A percentile compares a stretch with the other conserved stretches of the same genome.
Conservation (phyloP, 345 rosid genomes). For the Eucalyptus sideroxylon region DNA sequence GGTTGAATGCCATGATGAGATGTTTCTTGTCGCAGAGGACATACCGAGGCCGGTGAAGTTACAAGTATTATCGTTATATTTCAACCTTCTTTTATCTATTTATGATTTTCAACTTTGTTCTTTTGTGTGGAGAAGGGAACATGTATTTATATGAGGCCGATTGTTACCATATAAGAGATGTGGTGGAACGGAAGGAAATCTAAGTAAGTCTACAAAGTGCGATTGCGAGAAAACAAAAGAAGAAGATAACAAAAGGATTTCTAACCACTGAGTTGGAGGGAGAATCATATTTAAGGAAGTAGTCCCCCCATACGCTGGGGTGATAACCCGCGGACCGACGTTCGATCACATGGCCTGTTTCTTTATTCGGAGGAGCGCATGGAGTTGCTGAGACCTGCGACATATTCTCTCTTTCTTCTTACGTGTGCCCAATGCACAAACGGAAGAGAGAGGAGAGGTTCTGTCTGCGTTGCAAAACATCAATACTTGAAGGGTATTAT, state of each 20-base stretch:
- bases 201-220: background rate
- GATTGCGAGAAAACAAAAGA: background rate
- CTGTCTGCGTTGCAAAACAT: background rate
- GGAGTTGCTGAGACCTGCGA: background rate
- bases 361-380: background rate
- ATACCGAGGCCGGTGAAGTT: background rate
- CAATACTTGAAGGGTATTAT: background rate
- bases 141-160: background rate
- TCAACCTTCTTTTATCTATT: background rate
- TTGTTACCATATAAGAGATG: background rate
- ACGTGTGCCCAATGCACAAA: background rate
- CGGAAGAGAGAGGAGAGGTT: background rate
- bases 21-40: background rate
- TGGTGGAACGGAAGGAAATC: background rate
- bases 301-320: constrained; percentile 8
- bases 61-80: background rate
- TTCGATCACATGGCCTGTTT: background rate
- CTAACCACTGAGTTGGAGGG: background rate
- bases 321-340: background rate
- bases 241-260: background rate
- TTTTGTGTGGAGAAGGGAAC: background rate
- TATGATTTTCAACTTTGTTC: background rate
- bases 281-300: background rate
- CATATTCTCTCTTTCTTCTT: background rate
- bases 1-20: background rate